Percentiles rank a stretch among this genome's conserved stretches.
phyloP scores from a whole-genome alignment of 352 stramenopile species.

The Phytophthora boehmeriae region DNA sequence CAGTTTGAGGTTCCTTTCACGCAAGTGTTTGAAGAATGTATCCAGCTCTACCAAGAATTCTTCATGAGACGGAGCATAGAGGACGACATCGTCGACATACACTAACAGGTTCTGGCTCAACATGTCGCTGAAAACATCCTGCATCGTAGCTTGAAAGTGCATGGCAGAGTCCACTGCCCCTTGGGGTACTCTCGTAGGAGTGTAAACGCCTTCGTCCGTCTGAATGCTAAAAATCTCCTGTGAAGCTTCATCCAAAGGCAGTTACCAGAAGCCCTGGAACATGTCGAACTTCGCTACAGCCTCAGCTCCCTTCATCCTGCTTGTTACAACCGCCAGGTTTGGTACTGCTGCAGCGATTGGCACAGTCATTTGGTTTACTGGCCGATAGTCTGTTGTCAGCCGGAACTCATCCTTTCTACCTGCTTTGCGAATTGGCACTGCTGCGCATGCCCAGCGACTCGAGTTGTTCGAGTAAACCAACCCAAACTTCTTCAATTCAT shows the following conservation, averaged over 20 bases:
- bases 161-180: neutral
- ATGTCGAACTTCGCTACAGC: conserved; percentile 14
- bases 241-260: conserved; percentile 14
- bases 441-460: conserved; percentile 6
- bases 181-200: conserved; percentile 3
- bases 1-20: conserved; percentile 16
- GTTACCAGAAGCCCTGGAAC: conserved; percentile 28
- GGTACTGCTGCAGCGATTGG: conserved; percentile 9
- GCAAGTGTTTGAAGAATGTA: conserved; percentile 11
- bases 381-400: conserved; percentile 1
- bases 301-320: neutral
- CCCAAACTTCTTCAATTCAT: too few species aligned
- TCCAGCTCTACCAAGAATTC: conserved; percentile 8
- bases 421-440: neutral
- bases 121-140: conserved; percentile 3
- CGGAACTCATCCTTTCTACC: conserved; percentile 1
- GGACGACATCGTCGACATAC: conserved; percentile 26
- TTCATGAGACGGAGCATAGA: conserved; percentile 8
- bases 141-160: conserved; percentile 12
- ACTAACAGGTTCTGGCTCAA: conserved; percentile 21
- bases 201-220: conserved; percentile 21
- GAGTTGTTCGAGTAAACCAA: too few species aligned
- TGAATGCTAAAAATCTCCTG: conserved; percentile 23
- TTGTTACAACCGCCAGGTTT: conserved; percentile 7
- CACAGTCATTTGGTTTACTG: conserved; percentile 4